Conservation (phyloP, 441 rosid genomes). For the Geranium incanum region DNA sequence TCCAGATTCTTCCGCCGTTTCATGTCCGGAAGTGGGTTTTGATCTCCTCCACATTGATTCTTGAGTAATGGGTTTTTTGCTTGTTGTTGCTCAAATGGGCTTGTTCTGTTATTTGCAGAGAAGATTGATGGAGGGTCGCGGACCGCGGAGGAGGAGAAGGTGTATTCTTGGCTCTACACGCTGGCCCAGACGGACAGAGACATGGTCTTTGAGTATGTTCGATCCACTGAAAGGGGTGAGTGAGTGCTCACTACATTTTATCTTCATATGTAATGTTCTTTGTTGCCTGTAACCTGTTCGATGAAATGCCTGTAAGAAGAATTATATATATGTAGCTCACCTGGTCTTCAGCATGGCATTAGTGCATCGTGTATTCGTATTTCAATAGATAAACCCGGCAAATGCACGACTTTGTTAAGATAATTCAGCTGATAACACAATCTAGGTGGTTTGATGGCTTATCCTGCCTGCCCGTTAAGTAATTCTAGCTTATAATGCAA, state of each 20-base stretch:
- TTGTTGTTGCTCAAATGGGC: slow-evolving; percentile 18
- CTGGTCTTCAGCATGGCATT: background rate
- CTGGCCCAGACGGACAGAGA: slow-evolving; percentile 47
- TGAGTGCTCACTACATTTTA: background rate
- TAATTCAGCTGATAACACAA: background rate
- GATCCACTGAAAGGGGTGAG: slow-evolving; percentile 62
- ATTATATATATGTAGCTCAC: background rate
- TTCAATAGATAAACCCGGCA: too few species aligned
- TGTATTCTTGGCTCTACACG: slow-evolving; percentile 52
- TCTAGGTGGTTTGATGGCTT: background rate
- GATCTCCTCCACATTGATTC: background rate
- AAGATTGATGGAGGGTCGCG: slow-evolving; percentile 45
- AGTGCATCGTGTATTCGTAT: background rate
- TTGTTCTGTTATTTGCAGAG: slow-evolving; percentile 18
- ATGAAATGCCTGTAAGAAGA: slow-evolving; percentile 19
- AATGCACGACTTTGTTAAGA: too few species aligned
- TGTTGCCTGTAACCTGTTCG: slow-evolving; percentile 9
- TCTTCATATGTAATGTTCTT: background rate
- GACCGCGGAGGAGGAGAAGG: slow-evolving; percentile 56
- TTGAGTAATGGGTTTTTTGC: background rate
- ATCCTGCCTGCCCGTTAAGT: background rate
- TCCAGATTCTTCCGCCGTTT: slow-evolving; percentile 26
- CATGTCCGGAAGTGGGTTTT: slow-evolving; percentile 30
- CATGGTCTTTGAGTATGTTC: slow-evolving; percentile 56
- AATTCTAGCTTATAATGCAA: background rate